Percentiles rank a stretch among this genome's conserved stretches.
Conservation (phyloP, 441 rosid species). For the Kokia cookei region DNA sequence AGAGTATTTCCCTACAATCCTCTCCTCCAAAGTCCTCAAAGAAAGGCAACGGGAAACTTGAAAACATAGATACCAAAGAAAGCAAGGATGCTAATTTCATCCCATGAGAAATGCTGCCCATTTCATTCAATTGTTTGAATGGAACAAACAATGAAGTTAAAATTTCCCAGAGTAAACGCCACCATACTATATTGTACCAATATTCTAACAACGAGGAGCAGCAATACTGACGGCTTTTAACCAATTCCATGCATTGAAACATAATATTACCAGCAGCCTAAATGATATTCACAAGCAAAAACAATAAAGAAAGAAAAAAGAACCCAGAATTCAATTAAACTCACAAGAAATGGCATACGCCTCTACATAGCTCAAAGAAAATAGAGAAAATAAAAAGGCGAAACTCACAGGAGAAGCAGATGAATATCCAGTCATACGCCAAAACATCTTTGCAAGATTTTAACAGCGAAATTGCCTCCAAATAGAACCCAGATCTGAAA, state of each 20-base stretch:
- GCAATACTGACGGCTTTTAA: neutral
- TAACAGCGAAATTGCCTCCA: constrained; percentile 13
- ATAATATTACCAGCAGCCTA: neutral
- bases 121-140: neutral
- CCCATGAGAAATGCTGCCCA: neutral
- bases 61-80: neutral
- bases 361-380: neutral
- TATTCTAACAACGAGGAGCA: neutral
- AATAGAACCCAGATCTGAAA: constrained; percentile 39
- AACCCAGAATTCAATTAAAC: neutral
- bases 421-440: constrained; percentile 95
- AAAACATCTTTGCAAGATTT: constrained; percentile 57
- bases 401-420: constrained; percentile 86
- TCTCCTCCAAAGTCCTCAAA: neutral
- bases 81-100: neutral
- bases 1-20: neutral
- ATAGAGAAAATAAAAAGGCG: neutral
- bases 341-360: neutral
- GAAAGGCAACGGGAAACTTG: neutral
- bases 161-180: neutral
- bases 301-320: neutral
- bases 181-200: neutral
- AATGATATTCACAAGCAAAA: neutral
- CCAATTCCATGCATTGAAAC: neutral
- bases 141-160: neutral